Evolutionary conservation across 1,284 basidiomycete species (phyloP), one percentile per base, ranked within the genome.

Genomic region (Nidula niveotomentosa): DNA sequence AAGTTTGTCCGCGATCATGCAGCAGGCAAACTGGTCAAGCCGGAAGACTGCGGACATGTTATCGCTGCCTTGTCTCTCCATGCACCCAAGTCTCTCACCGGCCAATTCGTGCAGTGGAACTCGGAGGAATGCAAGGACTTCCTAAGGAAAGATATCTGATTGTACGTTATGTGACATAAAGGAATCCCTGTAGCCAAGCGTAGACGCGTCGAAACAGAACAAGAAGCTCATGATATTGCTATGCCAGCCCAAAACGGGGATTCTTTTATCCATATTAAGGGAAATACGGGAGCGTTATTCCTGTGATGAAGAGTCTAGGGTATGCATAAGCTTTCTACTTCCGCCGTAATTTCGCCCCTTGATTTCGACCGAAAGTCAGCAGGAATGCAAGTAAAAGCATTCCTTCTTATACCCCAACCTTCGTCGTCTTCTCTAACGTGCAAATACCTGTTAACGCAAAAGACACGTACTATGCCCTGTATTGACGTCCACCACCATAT

Each of bases 51-150:
- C 47, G 93, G 88, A 0, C 81, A 89, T 66, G 90, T 93, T 43
- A 84, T 94, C 56, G 90, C 90, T 8, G 76, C 81, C 15, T 73
- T 93, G 35, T 76, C 86, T 2, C 62, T 92, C 36, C 67, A 68
- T 33, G 88, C 87, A 3, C 75, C 83, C 6, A 75, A 78, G 59
- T 65, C 70, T 3, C 65, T 91, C 51, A 90, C 81, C 50, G 94
- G 94, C 13, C 73, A 83, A 58, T 96, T 93, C 66, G 74, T 94
- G 48, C 84, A 75, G 61, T 91, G 89, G 86, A 78, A 90, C 61
- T 76, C 78, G 9, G 82, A 83, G 34, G 79, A 81, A 57, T 88
- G 86, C 67, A 76, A 73, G 64, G 72, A 77, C 13, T 88, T 82
- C 67, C 74, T 75, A 62, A 73, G 62, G 52, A 56, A 65, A 48